Evolutionary conservation across 2,329 filamentous ascomycete species (phyloP).

Genomic region (Trematosphaeria pertusa): DNA sequence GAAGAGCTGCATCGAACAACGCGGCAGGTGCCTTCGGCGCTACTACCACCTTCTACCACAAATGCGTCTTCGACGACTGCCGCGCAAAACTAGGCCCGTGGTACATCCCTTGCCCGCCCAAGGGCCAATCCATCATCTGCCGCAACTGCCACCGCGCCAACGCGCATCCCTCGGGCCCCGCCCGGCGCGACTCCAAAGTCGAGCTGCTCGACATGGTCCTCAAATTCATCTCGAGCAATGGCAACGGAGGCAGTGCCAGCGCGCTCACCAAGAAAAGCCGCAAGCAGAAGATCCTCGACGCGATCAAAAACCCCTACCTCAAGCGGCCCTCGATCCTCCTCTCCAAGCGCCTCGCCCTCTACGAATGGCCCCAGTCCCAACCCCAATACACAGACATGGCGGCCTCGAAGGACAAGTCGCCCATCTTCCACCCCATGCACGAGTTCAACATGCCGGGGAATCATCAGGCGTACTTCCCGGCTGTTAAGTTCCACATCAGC

Average conservation of each 20-base stretch:
- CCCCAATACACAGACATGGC: conserved; percentile 7
- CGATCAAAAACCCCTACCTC: background rate
- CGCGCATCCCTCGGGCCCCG: conserved; percentile 2
- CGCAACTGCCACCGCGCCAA: conserved; percentile 1
- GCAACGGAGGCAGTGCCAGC: background rate
- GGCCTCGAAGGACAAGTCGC: background rate
- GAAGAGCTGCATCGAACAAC: background rate
- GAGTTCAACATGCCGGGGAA: conserved; percentile 17
- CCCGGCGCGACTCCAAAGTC: background rate
- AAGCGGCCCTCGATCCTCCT: conserved; percentile 1
- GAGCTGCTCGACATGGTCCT: background rate
- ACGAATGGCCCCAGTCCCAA: conserved; percentile 8
- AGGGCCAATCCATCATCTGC: conserved; percentile 5
- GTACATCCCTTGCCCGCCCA: background rate
- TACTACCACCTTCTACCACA: background rate
- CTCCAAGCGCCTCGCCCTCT: conserved; percentile 4
- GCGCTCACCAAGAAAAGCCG: background rate
- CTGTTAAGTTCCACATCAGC: conserved; percentile 12
- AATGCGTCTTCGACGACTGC: conserved; percentile 2
- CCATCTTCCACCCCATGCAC: conserved; percentile 4
- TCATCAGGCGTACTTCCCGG: conserved; percentile 19
- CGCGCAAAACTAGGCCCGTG: conserved; percentile 1
- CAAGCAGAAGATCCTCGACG: background rate
- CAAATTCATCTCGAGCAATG: background rate
- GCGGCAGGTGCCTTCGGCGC: background rate